Evolutionary conservation across 2,329 filamentous ascomycete genomes (phyloP).

Genomic region (Colletotrichum zoysiae): DNA sequence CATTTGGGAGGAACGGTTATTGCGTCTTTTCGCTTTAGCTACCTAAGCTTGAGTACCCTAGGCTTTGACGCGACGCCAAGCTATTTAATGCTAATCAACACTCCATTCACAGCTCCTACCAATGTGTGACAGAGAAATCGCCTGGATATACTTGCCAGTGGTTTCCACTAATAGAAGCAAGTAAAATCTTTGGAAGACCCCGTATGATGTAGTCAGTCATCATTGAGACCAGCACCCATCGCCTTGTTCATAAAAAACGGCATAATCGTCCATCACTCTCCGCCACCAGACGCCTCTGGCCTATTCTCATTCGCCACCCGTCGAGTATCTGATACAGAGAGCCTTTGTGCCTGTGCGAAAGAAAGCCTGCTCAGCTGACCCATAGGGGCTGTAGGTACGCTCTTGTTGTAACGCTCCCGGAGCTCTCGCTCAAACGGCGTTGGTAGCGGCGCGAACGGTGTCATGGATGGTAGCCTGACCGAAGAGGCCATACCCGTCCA

Average conservation of each 20-base stretch:
- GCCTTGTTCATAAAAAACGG: background rate
- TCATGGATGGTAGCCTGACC: constrained; percentile 56
- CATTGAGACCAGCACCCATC: background rate
- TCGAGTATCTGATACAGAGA: constrained; percentile 21
- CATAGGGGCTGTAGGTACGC: constrained; percentile 13
- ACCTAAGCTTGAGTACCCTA: background rate
- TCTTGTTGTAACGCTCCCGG: constrained; percentile 43
- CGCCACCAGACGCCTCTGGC: background rate
- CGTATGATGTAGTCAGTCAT: background rate
- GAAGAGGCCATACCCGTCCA: constrained; percentile 58
- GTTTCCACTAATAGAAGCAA: constrained; percentile 5
- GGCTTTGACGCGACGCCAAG: too few relatives aligned
- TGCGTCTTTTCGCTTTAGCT: background rate
- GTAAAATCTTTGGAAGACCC: background rate
- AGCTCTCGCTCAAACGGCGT: constrained; percentile 57
- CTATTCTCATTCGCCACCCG: background rate
- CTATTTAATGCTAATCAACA: background rate
- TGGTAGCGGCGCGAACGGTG: constrained; percentile 57
- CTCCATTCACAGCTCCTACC: background rate
- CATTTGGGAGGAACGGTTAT: background rate
- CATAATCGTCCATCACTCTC: background rate
- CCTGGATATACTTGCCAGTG: constrained; percentile 4
- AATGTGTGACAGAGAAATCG: background rate
- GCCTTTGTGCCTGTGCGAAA: constrained; percentile 29
- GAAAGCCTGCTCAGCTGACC: constrained; percentile 32